phyloP scores from a whole-genome alignment of 176 grass and related monocot genomes.

The Triticum monococcum region DNA sequence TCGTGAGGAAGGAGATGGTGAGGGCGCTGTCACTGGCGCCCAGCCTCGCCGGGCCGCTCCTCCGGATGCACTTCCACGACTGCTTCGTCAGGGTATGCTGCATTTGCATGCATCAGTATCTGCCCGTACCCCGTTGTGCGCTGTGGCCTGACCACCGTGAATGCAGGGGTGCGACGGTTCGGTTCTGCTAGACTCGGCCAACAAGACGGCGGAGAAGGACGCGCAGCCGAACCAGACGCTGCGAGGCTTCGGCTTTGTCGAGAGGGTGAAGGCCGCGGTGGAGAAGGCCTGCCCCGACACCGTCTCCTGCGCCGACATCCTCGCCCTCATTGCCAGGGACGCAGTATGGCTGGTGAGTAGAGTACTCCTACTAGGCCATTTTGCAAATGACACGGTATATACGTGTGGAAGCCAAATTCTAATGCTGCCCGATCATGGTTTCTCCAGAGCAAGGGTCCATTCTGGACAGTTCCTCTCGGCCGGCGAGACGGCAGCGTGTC shows the following conservation, averaged over 20 bases:
- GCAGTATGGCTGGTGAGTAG: constrained; percentile 62
- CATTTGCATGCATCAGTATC: neutral
- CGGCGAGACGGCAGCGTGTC: constrained; percentile 71
- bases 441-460: constrained; percentile 62
- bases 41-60: constrained; percentile 73
- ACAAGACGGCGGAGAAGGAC: constrained; percentile 67
- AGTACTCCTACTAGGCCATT: neutral
- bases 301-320: constrained; percentile 87
- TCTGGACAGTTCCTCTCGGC: constrained; percentile 68
- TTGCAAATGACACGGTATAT: too few relatives aligned
- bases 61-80: constrained; percentile 88
- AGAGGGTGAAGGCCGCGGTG: constrained; percentile 71
- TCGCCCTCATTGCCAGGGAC: constrained; percentile 69
- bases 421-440: too few relatives aligned
- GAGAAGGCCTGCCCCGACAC: constrained; percentile 64
- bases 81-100: constrained; percentile 78
- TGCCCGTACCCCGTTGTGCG: too few relatives aligned
- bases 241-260: constrained; percentile 62
- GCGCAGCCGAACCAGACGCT: constrained; percentile 59
- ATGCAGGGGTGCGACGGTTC: constrained; percentile 83
- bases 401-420: neutral
- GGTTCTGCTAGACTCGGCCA: constrained; percentile 56
- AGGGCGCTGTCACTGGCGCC: constrained; percentile 46
- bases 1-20: constrained; percentile 54
- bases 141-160: too few relatives aligned